phyloP scores from a whole-genome alignment of 177 flowering plant species.

The Vitis hybrid region DNA sequence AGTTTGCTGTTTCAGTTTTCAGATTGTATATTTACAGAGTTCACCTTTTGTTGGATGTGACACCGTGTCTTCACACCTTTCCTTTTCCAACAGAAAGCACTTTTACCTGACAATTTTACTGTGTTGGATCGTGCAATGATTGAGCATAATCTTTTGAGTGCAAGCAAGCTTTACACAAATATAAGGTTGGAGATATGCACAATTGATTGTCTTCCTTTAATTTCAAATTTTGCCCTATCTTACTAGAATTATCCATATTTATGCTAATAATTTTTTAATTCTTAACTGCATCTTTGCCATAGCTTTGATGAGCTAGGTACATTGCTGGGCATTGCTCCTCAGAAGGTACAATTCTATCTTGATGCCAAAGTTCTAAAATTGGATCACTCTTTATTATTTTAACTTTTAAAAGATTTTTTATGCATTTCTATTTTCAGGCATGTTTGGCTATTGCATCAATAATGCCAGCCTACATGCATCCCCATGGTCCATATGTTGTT shows the following conservation, averaged over 20 bases:
- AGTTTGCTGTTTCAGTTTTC: not conserved
- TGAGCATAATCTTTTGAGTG: slow-evolving; percentile 98
- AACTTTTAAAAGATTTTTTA: too few species aligned
- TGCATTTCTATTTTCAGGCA: too few species aligned
- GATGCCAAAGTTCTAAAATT: not conserved
- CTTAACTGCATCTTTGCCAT: slow-evolving; percentile 8
- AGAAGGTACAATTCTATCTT: slow-evolving; percentile 52
- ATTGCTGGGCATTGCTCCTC: slow-evolving; percentile 88
- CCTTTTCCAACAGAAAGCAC: slow-evolving; percentile 71
- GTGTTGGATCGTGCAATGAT: slow-evolving; percentile 99
- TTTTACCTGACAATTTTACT: slow-evolving; percentile 91
- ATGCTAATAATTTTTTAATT: not conserved
- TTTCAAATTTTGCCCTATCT: not conserved
- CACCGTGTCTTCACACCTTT: slow-evolving; percentile 8
- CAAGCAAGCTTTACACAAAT: slow-evolving; percentile 96
- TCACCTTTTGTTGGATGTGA: slow-evolving; percentile 2
- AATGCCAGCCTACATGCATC: too few species aligned
- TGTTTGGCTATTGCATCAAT: too few species aligned
- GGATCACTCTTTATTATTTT: not conserved
- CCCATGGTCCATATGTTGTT: too few species aligned
- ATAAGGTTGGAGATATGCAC: slow-evolving; percentile 58
- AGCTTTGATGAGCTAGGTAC: slow-evolving; percentile 98
- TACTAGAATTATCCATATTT: not conserved
- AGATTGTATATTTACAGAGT: not conserved
- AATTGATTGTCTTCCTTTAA: not conserved